Evolutionary conservation across 495 filamentous ascomycete genomes (phyloP).

Genomic region (Podospora pseudocomata): DNA sequence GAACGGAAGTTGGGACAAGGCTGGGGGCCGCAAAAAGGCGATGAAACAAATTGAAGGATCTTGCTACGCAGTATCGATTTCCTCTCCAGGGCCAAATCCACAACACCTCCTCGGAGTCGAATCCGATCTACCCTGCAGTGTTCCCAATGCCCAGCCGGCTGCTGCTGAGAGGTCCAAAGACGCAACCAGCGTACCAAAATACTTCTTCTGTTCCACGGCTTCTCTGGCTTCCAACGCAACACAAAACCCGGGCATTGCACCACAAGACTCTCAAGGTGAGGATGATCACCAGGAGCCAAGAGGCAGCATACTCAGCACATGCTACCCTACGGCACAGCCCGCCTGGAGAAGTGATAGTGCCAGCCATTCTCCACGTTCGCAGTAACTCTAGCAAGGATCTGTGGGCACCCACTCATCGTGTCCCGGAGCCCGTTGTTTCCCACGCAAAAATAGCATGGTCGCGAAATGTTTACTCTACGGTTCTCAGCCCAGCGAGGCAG

Average conservation of each 20-base stretch:
- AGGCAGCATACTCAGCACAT: constrained; percentile 2
- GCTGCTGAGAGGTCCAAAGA: not conserved
- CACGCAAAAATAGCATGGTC: not conserved
- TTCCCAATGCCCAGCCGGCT: not conserved
- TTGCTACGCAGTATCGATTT: not conserved
- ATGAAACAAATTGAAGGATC: not conserved
- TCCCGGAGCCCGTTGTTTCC: not conserved
- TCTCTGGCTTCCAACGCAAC: not conserved
- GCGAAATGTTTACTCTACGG: not conserved
- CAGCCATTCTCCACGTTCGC: not conserved
- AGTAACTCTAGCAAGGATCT: not conserved
- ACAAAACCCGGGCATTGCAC: not conserved
- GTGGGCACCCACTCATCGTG: not conserved
- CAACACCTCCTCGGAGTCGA: not conserved
- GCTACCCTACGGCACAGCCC: constrained; percentile 6
- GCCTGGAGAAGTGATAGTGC: not conserved
- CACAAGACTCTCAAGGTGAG: not conserved
- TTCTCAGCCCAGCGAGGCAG: not conserved
- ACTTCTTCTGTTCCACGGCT: not conserved
- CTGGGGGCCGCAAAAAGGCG: not conserved
- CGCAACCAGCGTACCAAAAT: not conserved
- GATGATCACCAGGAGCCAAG: not conserved
- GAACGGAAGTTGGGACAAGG: not conserved
- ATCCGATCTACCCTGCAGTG: not conserved
- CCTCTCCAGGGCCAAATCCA: not conserved